These are phyloP conservation scores for Teratosphaeria pseudoeucalypti DNA, from an alignment of 2,329 filamentous ascomycete species.

Conservation along the genomic window DNA sequence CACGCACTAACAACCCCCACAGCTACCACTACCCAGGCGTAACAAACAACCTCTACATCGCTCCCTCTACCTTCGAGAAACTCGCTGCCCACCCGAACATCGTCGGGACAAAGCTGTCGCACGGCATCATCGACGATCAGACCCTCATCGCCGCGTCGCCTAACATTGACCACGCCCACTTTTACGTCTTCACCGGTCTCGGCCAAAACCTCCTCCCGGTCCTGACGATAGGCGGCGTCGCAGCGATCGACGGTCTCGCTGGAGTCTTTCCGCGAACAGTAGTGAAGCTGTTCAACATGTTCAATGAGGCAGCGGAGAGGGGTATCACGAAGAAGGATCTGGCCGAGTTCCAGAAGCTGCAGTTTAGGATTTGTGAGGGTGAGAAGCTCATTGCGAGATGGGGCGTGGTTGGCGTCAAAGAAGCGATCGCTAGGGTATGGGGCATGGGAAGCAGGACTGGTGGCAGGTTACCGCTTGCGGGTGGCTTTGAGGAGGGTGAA, in stretches of 20 bases:
- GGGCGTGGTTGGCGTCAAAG: slow-evolving; percentile 56
- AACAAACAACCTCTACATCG: slow-evolving; percentile 53
- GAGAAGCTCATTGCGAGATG: slow-evolving; percentile 52
- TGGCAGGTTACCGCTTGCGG: slow-evolving; percentile 48
- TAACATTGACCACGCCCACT: slow-evolving; percentile 47
- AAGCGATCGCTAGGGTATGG: slow-evolving; percentile 49
- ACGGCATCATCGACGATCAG: slow-evolving; percentile 56
- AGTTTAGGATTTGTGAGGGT: slow-evolving; percentile 51
- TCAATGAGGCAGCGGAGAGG: slow-evolving; percentile 30
- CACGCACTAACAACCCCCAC: background rate
- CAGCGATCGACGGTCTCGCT: slow-evolving; percentile 56
- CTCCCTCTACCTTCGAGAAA: slow-evolving; percentile 47
- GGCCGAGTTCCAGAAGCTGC: slow-evolving; percentile 44
- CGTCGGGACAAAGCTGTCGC: slow-evolving; percentile 59
- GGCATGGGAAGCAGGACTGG: slow-evolving; percentile 50
- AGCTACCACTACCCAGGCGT: slow-evolving; percentile 59
- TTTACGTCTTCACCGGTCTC: slow-evolving; percentile 54
- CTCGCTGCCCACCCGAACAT: slow-evolving; percentile 56
- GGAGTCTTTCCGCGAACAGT: slow-evolving; percentile 55
- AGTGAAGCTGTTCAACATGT: slow-evolving; percentile 46
- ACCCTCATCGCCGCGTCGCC: slow-evolving; percentile 51
- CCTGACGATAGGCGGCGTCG: slow-evolving; percentile 51
- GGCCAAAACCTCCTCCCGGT: slow-evolving; percentile 56
- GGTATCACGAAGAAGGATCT: slow-evolving; percentile 32
- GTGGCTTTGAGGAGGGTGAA: slow-evolving; percentile 48